Percentiles rank a stretch among this genome's conserved stretches.
Conservation (phyloP, 352 stramenopile genomes). For the Phytopythium delawarense region DNA sequence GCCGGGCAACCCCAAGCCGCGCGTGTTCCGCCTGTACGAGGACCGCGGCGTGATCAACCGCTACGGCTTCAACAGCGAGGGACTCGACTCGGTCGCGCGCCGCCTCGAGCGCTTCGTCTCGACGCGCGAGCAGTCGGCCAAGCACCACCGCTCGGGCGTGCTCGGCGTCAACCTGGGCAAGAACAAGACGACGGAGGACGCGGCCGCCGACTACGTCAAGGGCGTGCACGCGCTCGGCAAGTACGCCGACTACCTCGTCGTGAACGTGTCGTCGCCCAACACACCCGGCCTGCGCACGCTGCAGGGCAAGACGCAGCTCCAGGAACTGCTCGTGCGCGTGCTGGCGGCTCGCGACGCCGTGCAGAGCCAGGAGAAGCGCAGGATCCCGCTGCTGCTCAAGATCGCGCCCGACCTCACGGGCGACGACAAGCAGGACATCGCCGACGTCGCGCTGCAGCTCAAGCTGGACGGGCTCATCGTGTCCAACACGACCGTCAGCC, state of each 20-base stretch:
- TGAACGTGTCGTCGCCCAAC: slow-evolving; percentile 98
- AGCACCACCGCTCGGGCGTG: slow-evolving; percentile 64
- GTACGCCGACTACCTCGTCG: slow-evolving; percentile 97
- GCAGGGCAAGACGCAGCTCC: slow-evolving; percentile 79
- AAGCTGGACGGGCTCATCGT: slow-evolving; percentile 87
- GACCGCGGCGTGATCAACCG: slow-evolving; percentile 97
- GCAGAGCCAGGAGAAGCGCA: slow-evolving; percentile 42
- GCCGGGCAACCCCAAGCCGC: slow-evolving; percentile 93
- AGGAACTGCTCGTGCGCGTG: slow-evolving; percentile 68
- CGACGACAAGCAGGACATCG: slow-evolving; percentile 95
- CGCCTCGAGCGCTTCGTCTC: slow-evolving; percentile 60
- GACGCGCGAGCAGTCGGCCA: slow-evolving; percentile 14
- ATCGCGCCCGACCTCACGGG: slow-evolving; percentile 95
- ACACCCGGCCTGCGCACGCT: slow-evolving; percentile 86
- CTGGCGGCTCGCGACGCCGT: slow-evolving; percentile 64
- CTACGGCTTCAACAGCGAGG: slow-evolving; percentile 98
- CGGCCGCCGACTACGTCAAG: slow-evolving; percentile 85
- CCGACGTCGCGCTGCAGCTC: slow-evolving; percentile 59
- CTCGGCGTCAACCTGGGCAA: slow-evolving; percentile 98
- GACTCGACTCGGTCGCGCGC: slow-evolving; percentile 74
- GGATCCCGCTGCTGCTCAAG: slow-evolving; percentile 95
- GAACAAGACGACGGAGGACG: slow-evolving; percentile 92
- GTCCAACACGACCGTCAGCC: slow-evolving; percentile 95
- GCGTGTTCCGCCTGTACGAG: slow-evolving; percentile 95
- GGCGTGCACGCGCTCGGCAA: slow-evolving; percentile 90